Conservation (phyloP, 1,139 yeast genomes). For the Suhomyces wounanorum region DNA sequence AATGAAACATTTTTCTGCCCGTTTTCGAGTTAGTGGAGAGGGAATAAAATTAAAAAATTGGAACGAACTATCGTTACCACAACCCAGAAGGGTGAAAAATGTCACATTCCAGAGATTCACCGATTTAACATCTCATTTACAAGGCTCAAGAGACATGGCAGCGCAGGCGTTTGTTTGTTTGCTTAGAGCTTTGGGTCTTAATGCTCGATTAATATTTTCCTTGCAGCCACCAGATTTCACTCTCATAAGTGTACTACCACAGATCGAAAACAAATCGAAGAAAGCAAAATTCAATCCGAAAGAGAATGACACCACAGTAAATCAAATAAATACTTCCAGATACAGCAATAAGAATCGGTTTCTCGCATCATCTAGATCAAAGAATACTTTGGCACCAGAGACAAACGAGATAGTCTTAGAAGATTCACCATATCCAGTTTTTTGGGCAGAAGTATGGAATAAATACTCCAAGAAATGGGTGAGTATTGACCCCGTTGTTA, state of each 20-base stretch:
- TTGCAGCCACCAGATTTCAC: conserved; percentile 90
- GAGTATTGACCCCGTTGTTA: conserved; percentile 78
- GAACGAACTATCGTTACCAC: conserved; percentile 43
- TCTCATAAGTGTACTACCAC: conserved; percentile 25
- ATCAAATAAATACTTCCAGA: conserved; percentile 5
- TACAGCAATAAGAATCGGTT: conserved; percentile 9
- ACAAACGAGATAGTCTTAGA: conserved; percentile 18
- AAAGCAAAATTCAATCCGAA: conserved; percentile 5
- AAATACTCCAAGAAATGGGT: conserved; percentile 70
- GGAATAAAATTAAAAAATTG: conserved; percentile 60
- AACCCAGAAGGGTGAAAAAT: conserved; percentile 21
- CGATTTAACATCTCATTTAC: conserved; percentile 40
- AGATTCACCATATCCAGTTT: conserved; percentile 61
- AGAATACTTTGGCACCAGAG: background rate
- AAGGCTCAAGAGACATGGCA: conserved; percentile 78
- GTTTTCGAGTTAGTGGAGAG: conserved; percentile 53
- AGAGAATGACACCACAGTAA: background rate
- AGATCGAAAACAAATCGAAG: conserved; percentile 7
- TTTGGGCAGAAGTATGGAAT: conserved; percentile 97
- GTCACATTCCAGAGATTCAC: conserved; percentile 43
- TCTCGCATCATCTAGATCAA: background rate
- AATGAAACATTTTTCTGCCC: conserved; percentile 61
- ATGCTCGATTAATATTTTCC: conserved; percentile 76
- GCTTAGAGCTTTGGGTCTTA: conserved; percentile 67
- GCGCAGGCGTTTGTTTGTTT: conserved; percentile 88